Evolutionary conservation across 2,329 filamentous ascomycete genomes (phyloP).

Genomic region (Erysiphe neolycopersici): DNA sequence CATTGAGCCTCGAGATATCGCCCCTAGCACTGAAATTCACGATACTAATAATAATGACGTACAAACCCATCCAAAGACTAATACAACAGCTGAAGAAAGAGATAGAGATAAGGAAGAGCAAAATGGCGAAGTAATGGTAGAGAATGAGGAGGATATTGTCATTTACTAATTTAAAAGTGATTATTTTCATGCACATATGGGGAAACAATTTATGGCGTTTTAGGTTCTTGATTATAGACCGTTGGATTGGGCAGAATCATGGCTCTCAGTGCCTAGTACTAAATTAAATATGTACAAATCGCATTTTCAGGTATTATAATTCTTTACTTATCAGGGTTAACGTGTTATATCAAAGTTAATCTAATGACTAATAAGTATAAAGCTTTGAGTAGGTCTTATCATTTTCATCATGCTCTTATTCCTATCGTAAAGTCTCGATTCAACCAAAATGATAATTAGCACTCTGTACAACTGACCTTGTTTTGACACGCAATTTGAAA

Average conservation of each 20-base stretch:
- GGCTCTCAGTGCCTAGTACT: constrained; percentile 1
- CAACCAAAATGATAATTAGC: no score
- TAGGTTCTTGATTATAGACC: background rate
- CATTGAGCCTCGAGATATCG: constrained; percentile 15
- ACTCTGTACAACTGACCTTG: no score
- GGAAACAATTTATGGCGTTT: background rate
- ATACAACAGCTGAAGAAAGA: constrained; percentile 15
- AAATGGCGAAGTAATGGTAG: constrained; percentile 50
- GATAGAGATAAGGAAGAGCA: constrained; percentile 31
- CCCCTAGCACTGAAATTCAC: constrained; percentile 13
- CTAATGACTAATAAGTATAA: no score
- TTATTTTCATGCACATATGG: background rate
- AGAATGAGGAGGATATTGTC: constrained; percentile 71
- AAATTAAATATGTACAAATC: no score
- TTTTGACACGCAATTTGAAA: no score
- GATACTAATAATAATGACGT: constrained; percentile 15
- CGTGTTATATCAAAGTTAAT: no score
- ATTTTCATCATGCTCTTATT: no score
- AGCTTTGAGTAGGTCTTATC: no score
- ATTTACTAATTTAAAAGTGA: constrained; percentile 38
- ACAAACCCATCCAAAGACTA: constrained; percentile 9
- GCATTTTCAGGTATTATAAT: no score
- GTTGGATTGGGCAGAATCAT: background rate
- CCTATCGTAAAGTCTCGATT: no score
- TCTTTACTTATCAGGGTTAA: no score